These are phyloP conservation scores for Verticillium klebahnii DNA, from an alignment of 2,329 filamentous ascomycete genomes.

Conservation along the genomic window DNA sequence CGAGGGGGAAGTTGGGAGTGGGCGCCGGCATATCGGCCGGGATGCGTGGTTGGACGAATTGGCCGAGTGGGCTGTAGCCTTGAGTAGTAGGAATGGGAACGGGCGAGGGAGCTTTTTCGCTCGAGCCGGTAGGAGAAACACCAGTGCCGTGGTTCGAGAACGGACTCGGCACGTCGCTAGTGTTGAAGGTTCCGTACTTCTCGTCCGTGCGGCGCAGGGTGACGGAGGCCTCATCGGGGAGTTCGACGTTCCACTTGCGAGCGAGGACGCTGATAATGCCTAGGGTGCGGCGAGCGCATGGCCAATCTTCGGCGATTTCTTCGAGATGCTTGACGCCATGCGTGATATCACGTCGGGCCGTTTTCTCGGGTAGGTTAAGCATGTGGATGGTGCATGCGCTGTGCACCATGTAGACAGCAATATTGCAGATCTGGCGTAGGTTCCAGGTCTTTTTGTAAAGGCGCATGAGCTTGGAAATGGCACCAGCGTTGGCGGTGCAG, in stretches of 20 bases:
- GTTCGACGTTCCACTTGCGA: conserved; percentile 82
- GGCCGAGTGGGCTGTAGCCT: conserved; percentile 26
- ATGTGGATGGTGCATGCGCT: conserved; percentile 93
- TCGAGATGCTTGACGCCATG: conserved; percentile 90
- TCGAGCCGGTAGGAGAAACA: background rate
- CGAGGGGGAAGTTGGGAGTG: background rate
- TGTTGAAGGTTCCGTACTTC: conserved; percentile 70
- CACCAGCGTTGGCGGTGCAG: conserved; percentile 83
- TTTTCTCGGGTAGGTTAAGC: conserved; percentile 89
- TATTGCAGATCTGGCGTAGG: conserved; percentile 89
- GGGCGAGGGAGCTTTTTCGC: background rate
- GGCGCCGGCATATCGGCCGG: background rate
- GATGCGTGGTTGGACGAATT: conserved; percentile 20
- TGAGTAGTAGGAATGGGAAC: conserved; percentile 4
- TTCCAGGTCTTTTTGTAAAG: conserved; percentile 92
- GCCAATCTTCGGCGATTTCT: conserved; percentile 94
- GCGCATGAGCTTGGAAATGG: conserved; percentile 90
- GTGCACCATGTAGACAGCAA: conserved; percentile 92
- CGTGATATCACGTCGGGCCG: conserved; percentile 80
- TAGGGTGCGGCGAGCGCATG: conserved; percentile 79
- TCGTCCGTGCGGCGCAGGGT: conserved; percentile 75
- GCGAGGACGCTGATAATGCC: conserved; percentile 80
- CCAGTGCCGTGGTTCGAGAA: conserved; percentile 2
- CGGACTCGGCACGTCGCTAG: conserved; percentile 56
- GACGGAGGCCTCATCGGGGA: conserved; percentile 76